Evolutionary conservation across 2,329 filamentous ascomycete species (phyloP).

Genomic region (Talaromyces islandicus): DNA sequence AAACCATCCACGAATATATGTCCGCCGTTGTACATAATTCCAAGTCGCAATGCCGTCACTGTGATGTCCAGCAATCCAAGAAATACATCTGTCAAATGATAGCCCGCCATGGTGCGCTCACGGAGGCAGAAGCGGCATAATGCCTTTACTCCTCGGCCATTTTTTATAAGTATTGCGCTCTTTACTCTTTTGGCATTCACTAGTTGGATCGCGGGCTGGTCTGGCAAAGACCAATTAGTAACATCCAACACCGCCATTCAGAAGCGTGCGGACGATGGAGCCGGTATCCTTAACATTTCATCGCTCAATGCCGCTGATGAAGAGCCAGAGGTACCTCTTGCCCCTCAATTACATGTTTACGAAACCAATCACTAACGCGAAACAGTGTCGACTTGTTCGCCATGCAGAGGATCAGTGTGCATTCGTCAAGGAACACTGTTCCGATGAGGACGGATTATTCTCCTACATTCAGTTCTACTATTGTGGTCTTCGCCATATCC

Average conservation of each 20-base stretch:
- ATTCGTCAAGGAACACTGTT: slow-evolving; percentile 76
- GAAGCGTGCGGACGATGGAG: slow-evolving; percentile 1
- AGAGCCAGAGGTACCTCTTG: slow-evolving; percentile 4
- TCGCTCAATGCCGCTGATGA: neutral
- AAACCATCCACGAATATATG: neutral
- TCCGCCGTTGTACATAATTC: neutral
- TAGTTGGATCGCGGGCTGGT: slow-evolving; percentile 17
- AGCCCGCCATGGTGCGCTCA: slow-evolving; percentile 17
- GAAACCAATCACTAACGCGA: neutral
- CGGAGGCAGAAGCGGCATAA: slow-evolving; percentile 11
- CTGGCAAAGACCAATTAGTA: neutral
- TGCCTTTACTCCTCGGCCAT: slow-evolving; percentile 39
- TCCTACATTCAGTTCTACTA: slow-evolving; percentile 90
- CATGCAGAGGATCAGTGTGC: slow-evolving; percentile 73
- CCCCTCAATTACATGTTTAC: neutral
- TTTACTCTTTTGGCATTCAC: slow-evolving; percentile 26
- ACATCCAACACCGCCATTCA: neutral
- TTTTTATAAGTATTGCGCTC: slow-evolving; percentile 40
- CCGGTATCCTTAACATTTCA: neutral
- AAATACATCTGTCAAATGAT: slow-evolving; percentile 13
- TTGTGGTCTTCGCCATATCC: slow-evolving; percentile 63
- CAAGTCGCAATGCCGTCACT: slow-evolving; percentile 23
- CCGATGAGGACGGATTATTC: slow-evolving; percentile 79
- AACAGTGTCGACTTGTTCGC: slow-evolving; percentile 73
- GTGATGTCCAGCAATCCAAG: slow-evolving; percentile 21